Percentiles rank a stretch among this genome's conserved stretches.
Conservation (phyloP, 2,329 filamentous ascomycete species). For the Clarireedia monteithiana region DNA sequence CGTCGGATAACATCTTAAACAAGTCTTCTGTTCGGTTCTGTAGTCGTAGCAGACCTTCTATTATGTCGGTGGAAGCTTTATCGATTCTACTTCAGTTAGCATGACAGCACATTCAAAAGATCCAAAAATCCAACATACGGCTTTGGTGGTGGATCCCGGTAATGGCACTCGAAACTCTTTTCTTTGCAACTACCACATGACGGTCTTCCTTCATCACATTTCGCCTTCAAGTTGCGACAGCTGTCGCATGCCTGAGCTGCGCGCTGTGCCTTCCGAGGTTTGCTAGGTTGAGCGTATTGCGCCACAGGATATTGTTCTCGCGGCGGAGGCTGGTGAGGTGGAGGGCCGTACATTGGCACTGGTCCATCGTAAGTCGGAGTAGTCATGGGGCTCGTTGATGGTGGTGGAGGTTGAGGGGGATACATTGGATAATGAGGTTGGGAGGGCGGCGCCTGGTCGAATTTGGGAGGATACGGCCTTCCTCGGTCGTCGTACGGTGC, state of each 20-base stretch:
- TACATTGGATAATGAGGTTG: slow-evolving; percentile 13
- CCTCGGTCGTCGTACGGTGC: slow-evolving; percentile 20
- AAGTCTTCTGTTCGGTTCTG: slow-evolving; percentile 7
- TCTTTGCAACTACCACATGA: slow-evolving; percentile 80
- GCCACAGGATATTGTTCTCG: slow-evolving; percentile 17
- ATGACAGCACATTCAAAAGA: not conserved
- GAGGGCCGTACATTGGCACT: slow-evolving; percentile 13
- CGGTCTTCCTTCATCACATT: slow-evolving; percentile 78
- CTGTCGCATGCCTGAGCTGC: slow-evolving; percentile 73
- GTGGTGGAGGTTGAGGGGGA: slow-evolving; percentile 17
- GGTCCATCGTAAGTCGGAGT: slow-evolving; percentile 10
- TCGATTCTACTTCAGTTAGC: slow-evolving; percentile 34
- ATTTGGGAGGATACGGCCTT: slow-evolving; percentile 14
- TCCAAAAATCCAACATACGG: slow-evolving; percentile 58
- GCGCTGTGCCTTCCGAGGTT: slow-evolving; percentile 24
- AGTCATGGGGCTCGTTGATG: slow-evolving; percentile 25
- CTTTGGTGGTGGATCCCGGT: slow-evolving; percentile 83
- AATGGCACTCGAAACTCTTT: slow-evolving; percentile 75
- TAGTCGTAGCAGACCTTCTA: slow-evolving; percentile 37
- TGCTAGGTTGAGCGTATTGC: slow-evolving; percentile 3
- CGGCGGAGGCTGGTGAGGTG: slow-evolving; percentile 10
- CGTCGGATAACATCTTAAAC: slow-evolving; percentile 3
- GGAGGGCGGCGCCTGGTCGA: slow-evolving; percentile 19
- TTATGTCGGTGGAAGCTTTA: slow-evolving; percentile 51
- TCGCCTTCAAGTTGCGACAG: slow-evolving; percentile 80